phyloP scores from a whole-genome alignment of 306 rosid genomes.

The Prosopis cineraria region DNA sequence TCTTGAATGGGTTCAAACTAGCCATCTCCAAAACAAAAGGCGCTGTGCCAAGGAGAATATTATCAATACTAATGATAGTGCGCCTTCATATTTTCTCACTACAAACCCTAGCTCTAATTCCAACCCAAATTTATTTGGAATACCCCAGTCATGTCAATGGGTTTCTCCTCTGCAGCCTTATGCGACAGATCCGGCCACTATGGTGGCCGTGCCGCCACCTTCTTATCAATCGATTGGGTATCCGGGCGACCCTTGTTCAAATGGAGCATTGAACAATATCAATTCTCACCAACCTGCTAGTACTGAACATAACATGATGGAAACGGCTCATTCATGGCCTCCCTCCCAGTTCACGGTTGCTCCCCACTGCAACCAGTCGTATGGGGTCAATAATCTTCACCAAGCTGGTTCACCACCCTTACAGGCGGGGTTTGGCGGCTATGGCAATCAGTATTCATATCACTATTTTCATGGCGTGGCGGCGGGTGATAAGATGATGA shows the following conservation, averaged over 20 bases:
- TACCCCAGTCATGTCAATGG: constrained; percentile 37
- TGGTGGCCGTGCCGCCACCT: constrained; percentile 29
- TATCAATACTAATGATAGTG: neutral
- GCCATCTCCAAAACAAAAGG: constrained; percentile 73
- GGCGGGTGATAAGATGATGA: constrained; percentile 51
- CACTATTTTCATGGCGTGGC: constrained; percentile 51
- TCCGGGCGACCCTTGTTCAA: constrained; percentile 46
- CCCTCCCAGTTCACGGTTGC: constrained; percentile 52
- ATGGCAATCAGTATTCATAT: constrained; percentile 52
- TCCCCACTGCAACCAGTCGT: constrained; percentile 53
- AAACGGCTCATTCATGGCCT: constrained; percentile 63
- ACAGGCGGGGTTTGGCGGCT: constrained; percentile 42
- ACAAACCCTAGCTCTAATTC: constrained; percentile 39
- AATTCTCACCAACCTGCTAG: constrained; percentile 37
- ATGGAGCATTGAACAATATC: constrained; percentile 29
- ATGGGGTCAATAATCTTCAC: constrained; percentile 44
- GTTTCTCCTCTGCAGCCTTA: constrained; percentile 34
- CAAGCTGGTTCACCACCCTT: constrained; percentile 4
- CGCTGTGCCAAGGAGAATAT: constrained; percentile 23
- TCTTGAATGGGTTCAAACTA: constrained; percentile 93
- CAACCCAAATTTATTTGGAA: constrained; percentile 31
- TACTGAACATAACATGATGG: constrained; percentile 56
- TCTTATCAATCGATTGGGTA: constrained; percentile 54
- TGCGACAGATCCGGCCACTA: constrained; percentile 39
- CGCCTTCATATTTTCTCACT: constrained; percentile 16